Conservation (phyloP, 1,284 basidiomycete species). For the Sanghuangporus weigelae region DNA sequence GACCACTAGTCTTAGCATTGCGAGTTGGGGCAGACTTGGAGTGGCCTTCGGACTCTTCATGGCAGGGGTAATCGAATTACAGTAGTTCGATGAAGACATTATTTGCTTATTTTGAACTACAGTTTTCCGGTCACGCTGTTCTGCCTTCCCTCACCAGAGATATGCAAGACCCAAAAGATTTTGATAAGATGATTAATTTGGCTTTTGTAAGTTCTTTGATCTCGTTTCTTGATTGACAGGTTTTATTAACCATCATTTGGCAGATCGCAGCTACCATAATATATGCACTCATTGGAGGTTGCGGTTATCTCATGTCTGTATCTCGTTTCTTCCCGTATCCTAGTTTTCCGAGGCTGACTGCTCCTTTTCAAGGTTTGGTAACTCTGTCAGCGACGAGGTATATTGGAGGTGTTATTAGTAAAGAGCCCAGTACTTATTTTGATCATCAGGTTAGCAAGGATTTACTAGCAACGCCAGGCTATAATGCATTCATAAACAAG, state of each 20-base stretch:
- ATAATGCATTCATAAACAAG: conserved; percentile 70
- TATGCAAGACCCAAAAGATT: conserved; percentile 81
- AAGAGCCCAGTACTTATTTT: neutral
- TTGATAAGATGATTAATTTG: conserved; percentile 79
- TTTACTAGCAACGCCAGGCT: conserved; percentile 71
- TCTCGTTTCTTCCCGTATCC: neutral
- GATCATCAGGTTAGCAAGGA: conserved; percentile 77
- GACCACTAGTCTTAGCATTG: conserved; percentile 60
- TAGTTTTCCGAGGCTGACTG: neutral
- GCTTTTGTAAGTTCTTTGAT: conserved; percentile 59
- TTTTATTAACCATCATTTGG: conserved; percentile 4
- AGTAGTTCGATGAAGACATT: neutral
- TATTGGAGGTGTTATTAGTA: conserved; percentile 20
- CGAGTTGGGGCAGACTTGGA: conserved; percentile 56
- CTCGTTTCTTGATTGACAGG: neutral
- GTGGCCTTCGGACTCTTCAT: conserved; percentile 87
- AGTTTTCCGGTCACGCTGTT: conserved; percentile 92
- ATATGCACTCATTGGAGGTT: conserved; percentile 77
- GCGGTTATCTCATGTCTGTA: conserved; percentile 80
- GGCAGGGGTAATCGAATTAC: conserved; percentile 67
- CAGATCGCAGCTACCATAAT: conserved; percentile 75
- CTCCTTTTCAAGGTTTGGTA: conserved; percentile 51
- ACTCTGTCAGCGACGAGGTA: conserved; percentile 78
- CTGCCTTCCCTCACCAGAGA: conserved; percentile 88
- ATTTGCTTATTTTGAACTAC: neutral